Base-by-base conservation (phyloP, 2,329 filamentous ascomycete genomes). In the Tolypocladium sp. region DNA sequence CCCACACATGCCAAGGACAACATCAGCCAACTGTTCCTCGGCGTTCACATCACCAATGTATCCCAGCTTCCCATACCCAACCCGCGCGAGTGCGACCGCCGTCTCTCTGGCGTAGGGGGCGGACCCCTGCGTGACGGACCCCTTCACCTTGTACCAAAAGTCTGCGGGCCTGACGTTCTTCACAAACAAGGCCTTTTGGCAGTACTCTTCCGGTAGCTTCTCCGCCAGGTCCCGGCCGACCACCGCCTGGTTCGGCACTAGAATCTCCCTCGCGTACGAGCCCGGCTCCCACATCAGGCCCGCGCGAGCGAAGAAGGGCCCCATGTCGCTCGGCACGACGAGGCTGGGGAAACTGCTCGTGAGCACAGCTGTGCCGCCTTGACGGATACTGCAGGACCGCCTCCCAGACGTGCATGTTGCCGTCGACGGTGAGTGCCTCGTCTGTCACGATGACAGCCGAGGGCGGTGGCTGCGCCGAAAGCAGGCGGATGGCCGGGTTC, bases 21-120 rank as follows among this genome's bases (percentile, higher is more conserved):
- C 66, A 10, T 55, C 54, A 51, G 64, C 57, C n/a, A 66, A 67
- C 9, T 61, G 66, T 13, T 62, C 56, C 58, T 70, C 68, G 2
- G 59, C 61, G 55, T 66, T 67, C 17, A 68, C 63, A 54, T 72
- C 69, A 42, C 69, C 70, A 40, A 70, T 58, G 58, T 67, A 71
- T n/a, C 69, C 67, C 27, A 70, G 60, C 40, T 59, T 67, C 46
- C 69, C 69, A 33, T 64, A 52, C n/a, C 68, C 69, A 57, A 69
- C 66, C 22, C 61, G 58, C 5, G 66, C 63, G 38, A 70, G 62
- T 51, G 62, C 62, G 20, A 68, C 62, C n/a, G 69, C 60, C 4
- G 64, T 60, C 57, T 68, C 63, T 12, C 37, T 38, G 2, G 37
- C 37, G 15, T 38, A 15, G 13, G 33, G 33, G 4, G 12, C 37